These are phyloP conservation scores for Chaetomium globosum DNA, from an alignment of 2,329 filamentous ascomycete genomes.

Conservation along the genomic window DNA sequence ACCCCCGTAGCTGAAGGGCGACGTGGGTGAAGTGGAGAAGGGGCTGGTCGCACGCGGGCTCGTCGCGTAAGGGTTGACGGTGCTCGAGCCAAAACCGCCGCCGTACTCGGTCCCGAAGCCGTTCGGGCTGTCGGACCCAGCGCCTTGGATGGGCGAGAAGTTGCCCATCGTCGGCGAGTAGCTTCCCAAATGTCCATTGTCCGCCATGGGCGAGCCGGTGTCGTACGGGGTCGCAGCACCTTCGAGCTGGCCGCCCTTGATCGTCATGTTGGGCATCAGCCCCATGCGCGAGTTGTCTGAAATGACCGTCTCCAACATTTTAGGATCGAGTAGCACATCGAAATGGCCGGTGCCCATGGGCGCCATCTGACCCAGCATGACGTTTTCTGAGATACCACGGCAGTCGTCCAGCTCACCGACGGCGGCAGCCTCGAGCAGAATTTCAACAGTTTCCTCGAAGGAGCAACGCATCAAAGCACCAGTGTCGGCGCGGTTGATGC, in stretches of 20 bases:
- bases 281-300: slow-evolving; percentile 87
- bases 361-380: slow-evolving; percentile 96
- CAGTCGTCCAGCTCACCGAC: slow-evolving; percentile 97
- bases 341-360: slow-evolving; percentile 97
- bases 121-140: slow-evolving; percentile 70
- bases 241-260: slow-evolving; percentile 73
- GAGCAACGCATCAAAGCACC: slow-evolving; percentile 99
- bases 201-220: slow-evolving; percentile 75
- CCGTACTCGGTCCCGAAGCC: slow-evolving; percentile 67
- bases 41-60: slow-evolving; percentile 75
- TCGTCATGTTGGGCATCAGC: slow-evolving; percentile 75
- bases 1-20: slow-evolving; percentile 59
- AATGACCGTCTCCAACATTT: slow-evolving; percentile 93
- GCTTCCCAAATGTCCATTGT: slow-evolving; percentile 64
- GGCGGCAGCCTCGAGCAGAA: slow-evolving; percentile 91
- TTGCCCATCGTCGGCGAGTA: slow-evolving; percentile 64
- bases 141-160: slow-evolving; percentile 77
- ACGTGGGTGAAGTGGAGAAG: slow-evolving; percentile 70
- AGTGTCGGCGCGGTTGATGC: slow-evolving; percentile 97
- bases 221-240: slow-evolving; percentile 96
- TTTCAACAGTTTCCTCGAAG: slow-evolving; percentile 98
- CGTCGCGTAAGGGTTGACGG: slow-evolving; percentile 67
- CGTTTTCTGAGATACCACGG: slow-evolving; percentile 96
- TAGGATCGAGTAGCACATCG: slow-evolving; percentile 87
- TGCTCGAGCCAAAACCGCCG: slow-evolving; percentile 52